Evolutionary conservation across 2,329 filamentous ascomycete species (phyloP).

Genomic region (Botryotinia calthae): DNA sequence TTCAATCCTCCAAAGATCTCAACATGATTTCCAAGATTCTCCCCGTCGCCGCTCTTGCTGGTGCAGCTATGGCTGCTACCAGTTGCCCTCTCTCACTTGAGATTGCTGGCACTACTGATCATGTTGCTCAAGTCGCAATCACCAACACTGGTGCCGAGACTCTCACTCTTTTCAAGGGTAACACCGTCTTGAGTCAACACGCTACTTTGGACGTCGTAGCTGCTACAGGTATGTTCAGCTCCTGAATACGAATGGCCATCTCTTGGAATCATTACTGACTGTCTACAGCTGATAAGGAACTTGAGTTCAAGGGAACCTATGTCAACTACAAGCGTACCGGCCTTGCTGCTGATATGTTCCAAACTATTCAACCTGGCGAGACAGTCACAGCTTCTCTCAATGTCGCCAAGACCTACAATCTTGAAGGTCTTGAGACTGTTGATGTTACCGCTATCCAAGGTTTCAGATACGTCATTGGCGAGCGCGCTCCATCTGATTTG

Average conservation of each 20-base stretch:
- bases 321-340: conserved; percentile 30
- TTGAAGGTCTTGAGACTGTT: conserved; percentile 26
- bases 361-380: conserved; percentile 29
- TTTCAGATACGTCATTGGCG: conserved; percentile 29
- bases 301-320: conserved; percentile 29
- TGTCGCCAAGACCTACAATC: conserved; percentile 30
- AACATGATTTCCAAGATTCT: conserved; percentile 32
- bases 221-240: conserved; percentile 23
- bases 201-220: conserved; percentile 29
- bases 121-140: conserved; percentile 29
- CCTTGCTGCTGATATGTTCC: conserved; percentile 26
- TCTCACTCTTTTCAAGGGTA: conserved; percentile 32
- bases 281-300: conserved; percentile 24
- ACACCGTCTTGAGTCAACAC: conserved; percentile 30
- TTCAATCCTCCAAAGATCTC: neutral
- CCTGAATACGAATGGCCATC: neutral
- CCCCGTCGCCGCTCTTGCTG: conserved; percentile 28
- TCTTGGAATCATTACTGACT: neutral
- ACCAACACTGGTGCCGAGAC: conserved; percentile 31
- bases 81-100: conserved; percentile 31
- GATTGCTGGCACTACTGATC: conserved; percentile 25
- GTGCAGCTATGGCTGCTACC: conserved; percentile 27
- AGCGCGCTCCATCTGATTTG: conserved; percentile 23
- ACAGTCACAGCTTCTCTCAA: conserved; percentile 29
- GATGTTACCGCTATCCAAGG: conserved; percentile 31